These are phyloP conservation scores for Neurospora sp. DNA, from an alignment of 495 filamentous ascomycete species.

Conservation along the genomic window DNA sequence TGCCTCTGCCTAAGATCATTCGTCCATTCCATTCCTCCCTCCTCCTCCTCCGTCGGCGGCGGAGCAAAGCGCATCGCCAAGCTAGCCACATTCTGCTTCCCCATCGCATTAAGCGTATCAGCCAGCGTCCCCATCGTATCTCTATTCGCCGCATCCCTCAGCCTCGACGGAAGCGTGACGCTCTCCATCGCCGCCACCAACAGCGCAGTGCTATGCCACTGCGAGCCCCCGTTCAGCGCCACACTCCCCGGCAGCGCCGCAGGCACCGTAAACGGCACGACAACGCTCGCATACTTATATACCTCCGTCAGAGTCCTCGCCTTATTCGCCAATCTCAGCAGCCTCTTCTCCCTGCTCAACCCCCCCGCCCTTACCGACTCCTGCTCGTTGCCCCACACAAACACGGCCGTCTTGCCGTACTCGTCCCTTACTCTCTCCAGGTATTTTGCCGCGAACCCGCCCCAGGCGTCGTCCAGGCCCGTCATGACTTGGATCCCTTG, in stretches of 20 bases:
- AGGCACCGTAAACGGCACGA: constrained; percentile 64
- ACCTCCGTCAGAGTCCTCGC: constrained; percentile 58
- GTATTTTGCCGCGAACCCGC: constrained; percentile 73
- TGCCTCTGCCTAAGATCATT: background rate
- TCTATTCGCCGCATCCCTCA: constrained; percentile 43
- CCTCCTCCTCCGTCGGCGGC: constrained; percentile 6
- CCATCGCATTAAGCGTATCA: constrained; percentile 62
- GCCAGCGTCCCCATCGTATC: constrained; percentile 54
- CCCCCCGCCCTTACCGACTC: background rate
- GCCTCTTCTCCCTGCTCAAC: constrained; percentile 30
- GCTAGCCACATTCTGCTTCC: constrained; percentile 70
- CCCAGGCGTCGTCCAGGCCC: constrained; percentile 83
- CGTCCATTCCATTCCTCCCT: background rate
- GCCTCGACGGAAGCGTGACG: constrained; percentile 63
- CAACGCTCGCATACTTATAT: constrained; percentile 61
- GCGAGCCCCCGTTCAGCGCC: constrained; percentile 50
- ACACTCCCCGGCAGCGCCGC: constrained; percentile 47
- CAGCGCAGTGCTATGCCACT: constrained; percentile 76
- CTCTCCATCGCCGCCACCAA: constrained; percentile 72
- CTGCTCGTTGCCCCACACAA: constrained; percentile 52
- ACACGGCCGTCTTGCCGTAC: constrained; percentile 74
- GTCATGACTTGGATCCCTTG: constrained; percentile 79
- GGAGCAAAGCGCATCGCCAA: constrained; percentile 45
- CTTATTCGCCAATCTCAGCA: constrained; percentile 51
- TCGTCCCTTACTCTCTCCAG: constrained; percentile 78